phyloP scores from a whole-genome alignment of 768 basidiomycete species.

The Solioccasus polychromus region DNA sequence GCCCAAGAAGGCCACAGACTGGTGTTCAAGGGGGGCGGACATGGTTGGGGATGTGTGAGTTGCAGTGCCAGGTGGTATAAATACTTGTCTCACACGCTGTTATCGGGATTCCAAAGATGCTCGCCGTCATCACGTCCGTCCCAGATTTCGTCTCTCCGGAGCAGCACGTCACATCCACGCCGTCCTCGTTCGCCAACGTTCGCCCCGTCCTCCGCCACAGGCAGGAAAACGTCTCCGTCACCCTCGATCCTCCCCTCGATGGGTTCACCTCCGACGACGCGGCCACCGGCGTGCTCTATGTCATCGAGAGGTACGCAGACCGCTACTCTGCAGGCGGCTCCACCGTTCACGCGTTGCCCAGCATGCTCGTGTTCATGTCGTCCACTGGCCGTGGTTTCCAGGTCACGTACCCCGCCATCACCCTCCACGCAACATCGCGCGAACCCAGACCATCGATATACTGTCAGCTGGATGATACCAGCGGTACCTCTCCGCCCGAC shows the following conservation, averaged over 20 bases:
- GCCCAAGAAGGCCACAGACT: slow-evolving; percentile 47
- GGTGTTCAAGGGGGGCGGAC: slow-evolving; percentile 24
- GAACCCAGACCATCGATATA: slow-evolving; percentile 73
- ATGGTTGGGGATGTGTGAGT: slow-evolving; percentile 7
- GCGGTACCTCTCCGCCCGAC: slow-evolving; percentile 31
- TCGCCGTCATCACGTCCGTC: slow-evolving; percentile 35
- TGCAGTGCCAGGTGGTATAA: slow-evolving; percentile 6
- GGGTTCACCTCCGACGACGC: slow-evolving; percentile 53
- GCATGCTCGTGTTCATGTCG: slow-evolving; percentile 77
- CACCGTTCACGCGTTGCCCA: slow-evolving; percentile 27
- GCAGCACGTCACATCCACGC: slow-evolving; percentile 82
- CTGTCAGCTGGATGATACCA: slow-evolving; percentile 87
- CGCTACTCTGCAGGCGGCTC: background rate
- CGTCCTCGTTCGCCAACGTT: slow-evolving; percentile 79
- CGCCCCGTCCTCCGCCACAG: slow-evolving; percentile 77
- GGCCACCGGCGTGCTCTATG: slow-evolving; percentile 67
- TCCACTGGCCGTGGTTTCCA: slow-evolving; percentile 71
- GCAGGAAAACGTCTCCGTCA: slow-evolving; percentile 66
- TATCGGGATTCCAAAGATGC: slow-evolving; percentile 5
- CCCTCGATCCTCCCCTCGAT: slow-evolving; percentile 65
- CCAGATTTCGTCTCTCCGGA: slow-evolving; percentile 55
- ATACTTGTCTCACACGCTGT: background rate
- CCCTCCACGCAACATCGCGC: slow-evolving; percentile 89
- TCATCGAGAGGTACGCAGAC: slow-evolving; percentile 74
- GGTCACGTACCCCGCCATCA: slow-evolving; percentile 85